Evolutionary conservation across 176 grass and related monocot species (phyloP), one percentile per base, ranked within the genome.

Genomic region (Eleusine coracana): DNA sequence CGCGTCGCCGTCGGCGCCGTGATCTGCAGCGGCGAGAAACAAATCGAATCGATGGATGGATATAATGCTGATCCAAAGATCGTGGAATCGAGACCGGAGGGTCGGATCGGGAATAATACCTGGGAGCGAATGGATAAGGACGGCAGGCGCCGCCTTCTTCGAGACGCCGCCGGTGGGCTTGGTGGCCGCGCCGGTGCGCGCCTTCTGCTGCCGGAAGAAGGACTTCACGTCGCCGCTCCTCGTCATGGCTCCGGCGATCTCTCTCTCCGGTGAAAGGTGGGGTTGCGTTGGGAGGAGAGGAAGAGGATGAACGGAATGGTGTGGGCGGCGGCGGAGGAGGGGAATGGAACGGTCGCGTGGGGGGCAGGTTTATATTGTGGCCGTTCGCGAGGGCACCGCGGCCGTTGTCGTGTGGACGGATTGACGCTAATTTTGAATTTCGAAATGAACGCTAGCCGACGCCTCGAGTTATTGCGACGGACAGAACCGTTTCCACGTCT

Each of bases 141-240:
- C 18, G 12, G 51, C 8, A 18, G 80, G 70, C 4, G 20, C 55
- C 6, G 23, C 29, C 73, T 88, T 89, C 67, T 88, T 89, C 60
- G 77, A 52, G 63, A 81, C 72, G 77, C 80, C 82, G 48, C 76
- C 88, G 27, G 86, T 88, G 78, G 82, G 65, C 82, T 80, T 85
- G 74, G 74, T 40, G 66, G 44, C 75, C 37, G 38, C 48, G 17
- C 25, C 65, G 66, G 82, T 14, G 52, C 46, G 38, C 21, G 79
- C 67, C 82, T 93, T 93, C 91, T 93, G 83, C 88, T 90, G 85
- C 48, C 91, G 79, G 79, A 88, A 93, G 91, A 93, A 93, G 48
- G 78, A 71, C 88, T 73, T 88, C n/a, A 93, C 21, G 74, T 78
- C 85, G 45, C 63, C 77, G 54, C 76, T 71, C 62, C 69, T 86